Percentiles rank a stretch among this genome's conserved stretches.
Evolutionary conservation across 352 stramenopile genomes (phyloP).

Genomic region (Phytophthora kernoviae): DNA sequence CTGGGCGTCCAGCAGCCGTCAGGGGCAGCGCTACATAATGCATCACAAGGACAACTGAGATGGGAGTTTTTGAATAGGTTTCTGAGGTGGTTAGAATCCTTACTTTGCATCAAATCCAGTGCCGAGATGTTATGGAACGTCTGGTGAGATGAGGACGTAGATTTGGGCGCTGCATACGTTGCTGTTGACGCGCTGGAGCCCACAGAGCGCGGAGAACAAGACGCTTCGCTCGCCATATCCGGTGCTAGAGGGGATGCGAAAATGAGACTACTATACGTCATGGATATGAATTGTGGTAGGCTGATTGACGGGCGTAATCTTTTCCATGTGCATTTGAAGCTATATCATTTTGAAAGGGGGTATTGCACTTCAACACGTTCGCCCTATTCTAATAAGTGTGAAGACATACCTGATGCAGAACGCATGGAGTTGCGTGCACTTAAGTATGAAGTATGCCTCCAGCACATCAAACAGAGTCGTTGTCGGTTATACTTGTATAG

Average conservation of each 20-base stretch:
- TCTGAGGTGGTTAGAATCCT: constrained; percentile 1
- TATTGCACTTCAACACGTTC: no score
- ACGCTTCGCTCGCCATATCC: constrained; percentile 33
- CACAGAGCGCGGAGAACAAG: constrained; percentile 32
- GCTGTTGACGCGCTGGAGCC: constrained; percentile 20
- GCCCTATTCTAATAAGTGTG: no score
- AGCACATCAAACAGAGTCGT: no score
- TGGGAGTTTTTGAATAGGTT: not conserved
- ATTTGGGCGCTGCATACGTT: not conserved
- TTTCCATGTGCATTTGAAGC: constrained; percentile 6
- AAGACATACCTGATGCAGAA: no score
- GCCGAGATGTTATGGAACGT: constrained; percentile 38
- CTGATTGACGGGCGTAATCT: no score
- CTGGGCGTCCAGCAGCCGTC: constrained; percentile 68
- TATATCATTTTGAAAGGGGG: constrained; percentile 16
- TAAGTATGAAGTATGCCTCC: no score
- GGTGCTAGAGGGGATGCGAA: constrained; percentile 2
- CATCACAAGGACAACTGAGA: constrained; percentile 7
- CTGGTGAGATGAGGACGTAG: constrained; percentile 18
- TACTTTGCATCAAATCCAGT: constrained; percentile 75
- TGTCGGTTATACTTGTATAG: constrained; percentile 10
- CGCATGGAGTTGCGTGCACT: no score
- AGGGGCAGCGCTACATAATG: constrained; percentile 59
- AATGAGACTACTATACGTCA: constrained; percentile 3
- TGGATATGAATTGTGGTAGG: not conserved